Evolutionary conservation across 108 stramenopile genomes (phyloP), one percentile per base, ranked within the genome.

Genomic region (Fistulifera pelliculosa): DNA sequence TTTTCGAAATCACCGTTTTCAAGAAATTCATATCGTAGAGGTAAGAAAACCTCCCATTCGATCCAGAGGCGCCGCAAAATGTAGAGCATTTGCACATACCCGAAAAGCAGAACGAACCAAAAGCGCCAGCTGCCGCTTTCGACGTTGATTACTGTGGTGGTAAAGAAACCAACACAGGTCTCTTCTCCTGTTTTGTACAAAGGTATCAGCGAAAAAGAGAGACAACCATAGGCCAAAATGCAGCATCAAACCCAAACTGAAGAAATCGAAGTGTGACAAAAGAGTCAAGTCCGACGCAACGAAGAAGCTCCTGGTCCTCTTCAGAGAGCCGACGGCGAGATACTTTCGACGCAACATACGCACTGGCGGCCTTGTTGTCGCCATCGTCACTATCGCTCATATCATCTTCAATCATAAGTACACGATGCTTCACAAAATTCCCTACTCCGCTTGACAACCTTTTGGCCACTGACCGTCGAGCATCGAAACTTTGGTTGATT

Each of bases 241-340:
- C 62, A 11, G 66, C 61, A 41, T 79, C 75, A 49, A 77, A 79
- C 0, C 76, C 78, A 17, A 80, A 75, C 8, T 68, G 39, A 1
- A 79, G 64, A 42, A 80, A 83, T 40, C 76, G 70, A 28, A 83
- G 59, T 35, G 72, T 60, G 11, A 83, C 61, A 62, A 70, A 83
- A 3, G 73, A 70, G 48, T 83, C 82, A 18, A 83, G 64, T 38
- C 82, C 82, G n/a, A 79, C 68, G 35, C 72, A 79, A 23, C 75
- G 49, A 18, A 83, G 47, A 24, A 79, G 52, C 54, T 83, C 75
- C 39, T 66, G 47, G 27, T 83, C 38, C 38, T 49, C 63, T 19
- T 26, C 18, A 16, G 49, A 45, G 11, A 63, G 41, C n/a, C 43
- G 62, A 7, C 62, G 52, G 16, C 60, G 22, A 1, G 18, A 16